Evolutionary conservation across 805 yeast genomes (phyloP).

Genomic region (Metschnikowia amazonensis): DNA sequence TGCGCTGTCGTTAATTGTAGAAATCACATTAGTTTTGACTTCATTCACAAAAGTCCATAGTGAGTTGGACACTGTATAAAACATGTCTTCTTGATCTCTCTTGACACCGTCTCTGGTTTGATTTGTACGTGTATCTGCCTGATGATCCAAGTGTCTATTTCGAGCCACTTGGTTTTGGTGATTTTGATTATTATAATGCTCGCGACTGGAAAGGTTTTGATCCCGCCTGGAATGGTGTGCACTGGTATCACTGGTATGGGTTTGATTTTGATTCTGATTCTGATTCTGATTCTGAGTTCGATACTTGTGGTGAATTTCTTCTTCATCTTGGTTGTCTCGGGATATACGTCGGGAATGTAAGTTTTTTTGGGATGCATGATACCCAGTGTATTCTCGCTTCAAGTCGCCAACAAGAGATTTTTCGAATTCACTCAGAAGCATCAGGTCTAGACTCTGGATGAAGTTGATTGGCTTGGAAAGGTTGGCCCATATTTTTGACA

Average conservation of each 20-base stretch:
- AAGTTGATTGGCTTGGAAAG: slow-evolving; percentile 54
- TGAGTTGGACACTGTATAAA: slow-evolving; percentile 39
- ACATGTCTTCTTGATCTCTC: slow-evolving; percentile 30
- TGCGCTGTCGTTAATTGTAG: slow-evolving; percentile 9
- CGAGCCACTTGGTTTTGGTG: not conserved
- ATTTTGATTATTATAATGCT: too few species aligned
- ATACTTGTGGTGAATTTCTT: not conserved
- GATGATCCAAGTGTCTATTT: not conserved
- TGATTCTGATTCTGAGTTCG: not conserved
- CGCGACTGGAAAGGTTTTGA: too few species aligned
- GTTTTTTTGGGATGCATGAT: not conserved
- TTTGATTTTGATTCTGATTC: not conserved
- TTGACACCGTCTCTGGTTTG: not conserved
- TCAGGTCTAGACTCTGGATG: slow-evolving; percentile 64
- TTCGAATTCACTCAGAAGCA: slow-evolving; percentile 64
- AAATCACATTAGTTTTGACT: slow-evolving; percentile 23
- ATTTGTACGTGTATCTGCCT: not conserved
- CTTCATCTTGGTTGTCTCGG: not conserved
- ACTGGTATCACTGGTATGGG: too few species aligned
- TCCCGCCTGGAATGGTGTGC: not conserved
- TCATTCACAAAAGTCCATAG: slow-evolving; percentile 44
- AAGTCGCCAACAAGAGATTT: slow-evolving; percentile 9
- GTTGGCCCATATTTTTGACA: slow-evolving; percentile 21
- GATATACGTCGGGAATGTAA: not conserved
- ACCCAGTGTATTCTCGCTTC: not conserved